These are phyloP conservation scores for Achaetomium macrosporum DNA, from an alignment of 2,329 filamentous ascomycete species.

Conservation along the genomic window DNA sequence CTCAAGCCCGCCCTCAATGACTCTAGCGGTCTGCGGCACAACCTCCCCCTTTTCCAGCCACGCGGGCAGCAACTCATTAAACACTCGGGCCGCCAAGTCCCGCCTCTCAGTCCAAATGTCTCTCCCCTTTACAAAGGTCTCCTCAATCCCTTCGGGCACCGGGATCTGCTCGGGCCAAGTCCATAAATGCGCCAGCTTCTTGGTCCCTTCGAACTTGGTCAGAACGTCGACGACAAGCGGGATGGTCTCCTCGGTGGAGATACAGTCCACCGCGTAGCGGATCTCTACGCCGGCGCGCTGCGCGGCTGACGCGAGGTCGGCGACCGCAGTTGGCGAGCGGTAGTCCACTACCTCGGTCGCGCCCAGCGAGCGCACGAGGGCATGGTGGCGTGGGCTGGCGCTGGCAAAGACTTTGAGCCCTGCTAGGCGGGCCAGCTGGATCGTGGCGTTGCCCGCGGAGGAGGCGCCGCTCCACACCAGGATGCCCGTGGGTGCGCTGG, in stretches of 20 bases:
- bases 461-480: conserved; percentile 35
- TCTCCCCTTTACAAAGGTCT: not conserved
- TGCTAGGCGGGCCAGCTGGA: conserved; percentile 33
- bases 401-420: conserved; percentile 11
- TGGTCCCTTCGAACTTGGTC: not conserved
- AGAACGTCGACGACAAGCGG: no score
- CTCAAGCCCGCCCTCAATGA: conserved; percentile 24
- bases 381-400: conserved; percentile 10
- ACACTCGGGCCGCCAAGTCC: conserved; percentile 4
- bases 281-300: not conserved
- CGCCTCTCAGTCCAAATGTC: not conserved
- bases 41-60: conserved; percentile 17
- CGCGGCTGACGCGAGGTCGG: conserved; percentile 7
- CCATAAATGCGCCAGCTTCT: not conserved
- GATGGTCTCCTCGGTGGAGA: no score
- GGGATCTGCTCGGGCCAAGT: conserved; percentile 8
- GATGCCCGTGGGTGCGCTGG: conserved; percentile 20
- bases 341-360: conserved; percentile 15
- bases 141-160: conserved; percentile 1
- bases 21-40: conserved; percentile 28
- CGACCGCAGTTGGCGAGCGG: conserved; percentile 2
- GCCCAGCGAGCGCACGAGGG: conserved; percentile 4
- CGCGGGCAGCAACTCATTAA: not conserved
- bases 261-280: conserved; percentile 1
- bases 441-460: conserved; percentile 29